These are phyloP conservation scores for Rhodamnia rubescens DNA, from an alignment of 345 rosid species.

Conservation along the genomic window DNA sequence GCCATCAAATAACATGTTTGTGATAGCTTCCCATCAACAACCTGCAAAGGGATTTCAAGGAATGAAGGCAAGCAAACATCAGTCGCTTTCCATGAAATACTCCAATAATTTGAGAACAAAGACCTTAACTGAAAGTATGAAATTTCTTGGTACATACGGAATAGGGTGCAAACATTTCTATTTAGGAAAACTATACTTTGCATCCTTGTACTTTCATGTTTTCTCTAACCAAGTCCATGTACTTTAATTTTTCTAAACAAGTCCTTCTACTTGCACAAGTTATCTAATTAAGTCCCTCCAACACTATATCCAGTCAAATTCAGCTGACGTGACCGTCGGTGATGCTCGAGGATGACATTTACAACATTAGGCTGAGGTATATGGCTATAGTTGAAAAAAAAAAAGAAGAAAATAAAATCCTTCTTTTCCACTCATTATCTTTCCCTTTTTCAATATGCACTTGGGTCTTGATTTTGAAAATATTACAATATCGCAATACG, in stretches of 20 bases:
- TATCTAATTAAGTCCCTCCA: background rate
- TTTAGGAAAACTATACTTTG: background rate
- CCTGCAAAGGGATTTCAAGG: conserved; percentile 32
- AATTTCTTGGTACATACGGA: background rate
- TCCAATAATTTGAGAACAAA: background rate
- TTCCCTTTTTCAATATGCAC: background rate
- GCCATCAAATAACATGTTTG: conserved; percentile 99
- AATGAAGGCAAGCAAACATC: background rate
- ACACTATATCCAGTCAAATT: background rate
- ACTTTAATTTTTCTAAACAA: background rate
- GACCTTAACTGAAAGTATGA: background rate
- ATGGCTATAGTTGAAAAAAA: background rate
- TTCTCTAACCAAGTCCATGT: background rate
- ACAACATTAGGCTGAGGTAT: background rate
- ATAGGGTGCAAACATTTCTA: background rate
- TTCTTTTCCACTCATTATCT: background rate
- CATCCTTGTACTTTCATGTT: background rate
- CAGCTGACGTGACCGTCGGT: background rate
- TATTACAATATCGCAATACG: background rate
- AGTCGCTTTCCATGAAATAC: background rate
- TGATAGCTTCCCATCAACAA: conserved; percentile 98
- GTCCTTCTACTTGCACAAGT: background rate
- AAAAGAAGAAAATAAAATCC: background rate
- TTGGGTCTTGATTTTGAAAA: background rate
- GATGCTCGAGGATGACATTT: background rate